Evolutionary conservation across 768 basidiomycete genomes (phyloP).

Genomic region (Lactarius hengduanensis): DNA sequence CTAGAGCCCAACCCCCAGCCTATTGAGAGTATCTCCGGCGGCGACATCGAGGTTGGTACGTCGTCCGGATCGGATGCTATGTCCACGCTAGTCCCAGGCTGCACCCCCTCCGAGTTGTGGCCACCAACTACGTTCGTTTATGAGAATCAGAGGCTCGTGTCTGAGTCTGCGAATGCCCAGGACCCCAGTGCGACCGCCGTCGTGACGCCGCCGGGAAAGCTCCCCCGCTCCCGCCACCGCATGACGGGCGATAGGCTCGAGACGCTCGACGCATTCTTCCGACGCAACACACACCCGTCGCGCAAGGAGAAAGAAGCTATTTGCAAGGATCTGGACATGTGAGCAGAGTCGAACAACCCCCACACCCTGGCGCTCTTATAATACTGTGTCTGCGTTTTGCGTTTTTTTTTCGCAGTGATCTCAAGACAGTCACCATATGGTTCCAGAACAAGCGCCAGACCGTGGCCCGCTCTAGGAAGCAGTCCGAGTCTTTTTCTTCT

Average conservation of each 20-base stretch:
- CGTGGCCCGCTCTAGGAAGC: conserved; percentile 36
- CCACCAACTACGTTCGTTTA: conserved; percentile 14
- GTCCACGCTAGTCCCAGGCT: conserved; percentile 1
- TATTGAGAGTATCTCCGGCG: neutral
- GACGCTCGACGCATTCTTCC: conserved; percentile 39
- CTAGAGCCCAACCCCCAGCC: neutral
- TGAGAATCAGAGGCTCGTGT: conserved; percentile 8
- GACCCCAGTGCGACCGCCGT: neutral
- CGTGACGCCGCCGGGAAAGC: conserved; percentile 17
- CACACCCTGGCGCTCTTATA: neutral
- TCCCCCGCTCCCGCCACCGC: conserved; percentile 40
- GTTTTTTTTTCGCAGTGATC: conserved; percentile 35
- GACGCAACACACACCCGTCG: conserved; percentile 41
- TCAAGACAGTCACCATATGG: conserved; percentile 64
- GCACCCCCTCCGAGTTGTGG: neutral
- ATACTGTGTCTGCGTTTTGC: neutral
- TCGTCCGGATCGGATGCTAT: neutral
- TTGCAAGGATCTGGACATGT: conserved; percentile 43
- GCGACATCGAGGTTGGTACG: conserved; percentile 1
- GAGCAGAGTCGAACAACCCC: conserved; percentile 18
- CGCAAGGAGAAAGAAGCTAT: conserved; percentile 43
- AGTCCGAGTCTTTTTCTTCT: conserved; percentile 20
- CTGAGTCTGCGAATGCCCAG: neutral
- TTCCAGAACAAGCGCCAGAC: conserved; percentile 80
- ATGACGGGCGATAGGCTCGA: conserved; percentile 40